phyloP scores from a whole-genome alignment of 179 eudicot species.

The Heliamphora pulchella region DNA sequence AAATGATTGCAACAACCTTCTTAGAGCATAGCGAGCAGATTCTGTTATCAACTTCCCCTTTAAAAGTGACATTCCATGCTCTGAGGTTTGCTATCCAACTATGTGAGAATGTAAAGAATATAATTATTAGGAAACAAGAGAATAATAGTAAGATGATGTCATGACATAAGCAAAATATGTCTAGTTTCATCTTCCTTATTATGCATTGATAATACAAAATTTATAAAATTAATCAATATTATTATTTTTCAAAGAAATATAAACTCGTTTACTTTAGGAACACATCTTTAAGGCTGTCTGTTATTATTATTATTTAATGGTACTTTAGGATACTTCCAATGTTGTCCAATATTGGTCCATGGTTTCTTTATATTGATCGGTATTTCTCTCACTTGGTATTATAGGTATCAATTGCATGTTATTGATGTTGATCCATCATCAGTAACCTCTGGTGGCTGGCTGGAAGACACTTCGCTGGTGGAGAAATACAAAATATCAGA shows the following conservation, averaged over 20 bases:
- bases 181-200: not conserved
- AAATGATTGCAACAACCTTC: not conserved
- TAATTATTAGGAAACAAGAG: not conserved
- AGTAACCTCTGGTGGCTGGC: slow-evolving; percentile 23
- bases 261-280: not conserved
- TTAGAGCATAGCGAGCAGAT: not conserved
- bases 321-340: not conserved
- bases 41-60: not conserved
- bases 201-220: not conserved
- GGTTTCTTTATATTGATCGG: not conserved
- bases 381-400: not conserved
- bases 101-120: not conserved
- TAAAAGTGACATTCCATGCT: too few relatives aligned
- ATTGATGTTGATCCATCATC: too few relatives aligned
- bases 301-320: too few relatives aligned
- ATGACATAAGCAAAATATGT: not conserved
- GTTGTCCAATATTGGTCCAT: slow-evolving; percentile 11
- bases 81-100: not conserved
- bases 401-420: slow-evolving; percentile 7
- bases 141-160: not conserved
- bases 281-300: not conserved
- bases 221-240: too few relatives aligned
- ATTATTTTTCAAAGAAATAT: not conserved
- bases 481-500: slow-evolving; percentile 87
- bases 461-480: slow-evolving; percentile 83